These are phyloP conservation scores for Neurospora sp. DNA, from an alignment of 495 filamentous ascomycete species.

Conservation along the genomic window DNA sequence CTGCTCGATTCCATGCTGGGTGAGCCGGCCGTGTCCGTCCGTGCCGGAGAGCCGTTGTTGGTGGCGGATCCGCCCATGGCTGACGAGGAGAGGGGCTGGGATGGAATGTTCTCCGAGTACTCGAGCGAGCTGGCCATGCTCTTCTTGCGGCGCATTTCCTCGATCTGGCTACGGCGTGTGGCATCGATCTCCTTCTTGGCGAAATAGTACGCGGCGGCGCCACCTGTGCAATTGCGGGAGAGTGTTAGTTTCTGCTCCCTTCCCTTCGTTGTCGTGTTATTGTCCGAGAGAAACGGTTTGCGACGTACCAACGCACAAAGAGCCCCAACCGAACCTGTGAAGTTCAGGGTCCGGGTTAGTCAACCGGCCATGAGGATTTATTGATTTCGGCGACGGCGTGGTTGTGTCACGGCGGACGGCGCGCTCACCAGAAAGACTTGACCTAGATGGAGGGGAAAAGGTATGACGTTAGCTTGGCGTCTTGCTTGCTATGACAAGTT, in stretches of 20 bases:
- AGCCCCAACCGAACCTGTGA: constrained; percentile 72
- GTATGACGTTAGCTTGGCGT: constrained; percentile 12
- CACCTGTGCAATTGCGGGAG: constrained; percentile 43
- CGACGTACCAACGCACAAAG: constrained; percentile 64
- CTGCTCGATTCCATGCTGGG: constrained; percentile 69
- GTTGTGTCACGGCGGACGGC: neutral
- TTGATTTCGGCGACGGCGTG: neutral
- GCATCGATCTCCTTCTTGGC: constrained; percentile 91
- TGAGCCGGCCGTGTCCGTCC: constrained; percentile 53
- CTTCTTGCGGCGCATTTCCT: constrained; percentile 55
- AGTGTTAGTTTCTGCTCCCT: constrained; percentile 9
- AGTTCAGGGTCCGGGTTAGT: neutral
- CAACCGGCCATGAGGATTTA: neutral
- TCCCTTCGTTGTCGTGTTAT: neutral
- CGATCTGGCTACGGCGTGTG: constrained; percentile 62
- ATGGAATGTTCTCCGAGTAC: constrained; percentile 32
- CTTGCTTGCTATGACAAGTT: neutral
- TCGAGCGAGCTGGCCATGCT: constrained; percentile 51
- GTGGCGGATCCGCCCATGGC: constrained; percentile 27
- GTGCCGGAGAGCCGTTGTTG: constrained; percentile 27
- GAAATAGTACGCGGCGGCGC: constrained; percentile 82
- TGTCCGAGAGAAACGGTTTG: neutral
- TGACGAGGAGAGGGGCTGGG: constrained; percentile 22
- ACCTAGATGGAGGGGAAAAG: constrained; percentile 25
- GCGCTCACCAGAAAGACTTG: constrained; percentile 50